Percentiles rank a stretch among this genome's conserved stretches.
Evolutionary conservation across 2,329 filamentous ascomycete species (phyloP).

Genomic region (Fusarium siculi): DNA sequence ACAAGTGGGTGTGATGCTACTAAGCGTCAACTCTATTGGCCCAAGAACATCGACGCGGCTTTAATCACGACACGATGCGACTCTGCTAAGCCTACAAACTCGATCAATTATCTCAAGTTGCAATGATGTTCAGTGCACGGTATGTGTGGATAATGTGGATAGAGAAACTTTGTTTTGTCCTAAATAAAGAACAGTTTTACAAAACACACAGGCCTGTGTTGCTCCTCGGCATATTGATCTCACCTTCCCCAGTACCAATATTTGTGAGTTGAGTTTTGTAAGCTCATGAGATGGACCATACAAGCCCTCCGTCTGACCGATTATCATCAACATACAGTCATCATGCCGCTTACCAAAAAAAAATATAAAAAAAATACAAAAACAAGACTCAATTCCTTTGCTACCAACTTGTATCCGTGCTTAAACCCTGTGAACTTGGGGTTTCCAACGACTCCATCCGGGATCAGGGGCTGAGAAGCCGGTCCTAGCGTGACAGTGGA

Average conservation of each 20-base stretch:
- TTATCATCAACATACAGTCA: neutral
- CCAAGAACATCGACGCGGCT: conserved; percentile 7
- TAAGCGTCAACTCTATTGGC: conserved; percentile 7
- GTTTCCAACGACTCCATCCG: conserved; percentile 18
- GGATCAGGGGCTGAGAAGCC: conserved; percentile 26
- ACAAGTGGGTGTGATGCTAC: conserved; percentile 9
- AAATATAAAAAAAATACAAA: too few relatives aligned
- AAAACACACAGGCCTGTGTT: neutral
- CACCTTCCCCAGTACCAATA: neutral
- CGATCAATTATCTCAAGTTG: conserved; percentile 6
- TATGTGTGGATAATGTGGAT: conserved; percentile 6
- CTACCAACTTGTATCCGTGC: neutral
- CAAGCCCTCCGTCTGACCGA: neutral
- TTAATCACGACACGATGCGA: conserved; percentile 21
- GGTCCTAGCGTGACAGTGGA: conserved; percentile 4
- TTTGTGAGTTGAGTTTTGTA: neutral
- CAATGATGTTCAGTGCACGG: conserved; percentile 14
- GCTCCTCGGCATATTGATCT: neutral
- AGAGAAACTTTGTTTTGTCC: conserved; percentile 25
- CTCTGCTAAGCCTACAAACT: conserved; percentile 11
- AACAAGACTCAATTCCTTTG: neutral
- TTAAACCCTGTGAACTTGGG: conserved; percentile 10
- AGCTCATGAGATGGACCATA: neutral
- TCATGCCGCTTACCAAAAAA: neutral
- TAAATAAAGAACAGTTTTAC: conserved; percentile 8